Percentiles rank a stretch among this genome's conserved stretches.
Evolutionary conservation across 2,329 filamentous ascomycete genomes (phyloP).

Genomic region (Tolypocladium ovalisporum): DNA sequence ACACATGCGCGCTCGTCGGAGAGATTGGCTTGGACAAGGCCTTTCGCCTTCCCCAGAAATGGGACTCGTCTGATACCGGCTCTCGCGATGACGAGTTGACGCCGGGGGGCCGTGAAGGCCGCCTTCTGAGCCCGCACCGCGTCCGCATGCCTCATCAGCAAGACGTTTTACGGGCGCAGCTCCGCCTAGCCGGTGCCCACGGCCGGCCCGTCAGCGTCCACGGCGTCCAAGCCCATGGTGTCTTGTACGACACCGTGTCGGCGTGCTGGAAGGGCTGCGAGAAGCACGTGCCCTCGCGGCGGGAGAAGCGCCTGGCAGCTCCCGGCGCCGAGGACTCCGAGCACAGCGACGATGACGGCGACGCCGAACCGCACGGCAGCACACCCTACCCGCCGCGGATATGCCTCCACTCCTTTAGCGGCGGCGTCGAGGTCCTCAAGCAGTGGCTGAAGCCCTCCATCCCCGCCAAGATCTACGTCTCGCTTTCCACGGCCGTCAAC

Average conservation of each 20-base stretch:
- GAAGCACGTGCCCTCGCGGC: slow-evolving; percentile 46
- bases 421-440: slow-evolving; percentile 59
- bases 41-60: slow-evolving; percentile 59
- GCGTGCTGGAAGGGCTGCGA: slow-evolving; percentile 63
- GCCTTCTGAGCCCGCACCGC: slow-evolving; percentile 54
- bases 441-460: slow-evolving; percentile 67
- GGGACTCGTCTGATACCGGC: slow-evolving; percentile 25
- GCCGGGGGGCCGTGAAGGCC: slow-evolving; percentile 59
- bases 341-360: slow-evolving; percentile 21
- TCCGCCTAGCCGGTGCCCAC: slow-evolving; percentile 60
- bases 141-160: slow-evolving; percentile 61
- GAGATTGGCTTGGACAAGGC: slow-evolving; percentile 70
- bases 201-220: slow-evolving; percentile 57
- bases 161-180: slow-evolving; percentile 52
- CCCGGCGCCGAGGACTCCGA: slow-evolving; percentile 30
- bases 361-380: slow-evolving; percentile 7
- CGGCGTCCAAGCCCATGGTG: slow-evolving; percentile 66
- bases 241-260: slow-evolving; percentile 54
- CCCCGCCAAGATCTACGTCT: slow-evolving; percentile 73
- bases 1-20: slow-evolving; percentile 58
- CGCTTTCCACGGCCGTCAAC: slow-evolving; percentile 80
- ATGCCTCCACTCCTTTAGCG: slow-evolving; percentile 91
- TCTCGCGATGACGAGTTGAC: slow-evolving; percentile 35
- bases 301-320: slow-evolving; percentile 41
- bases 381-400: slow-evolving; percentile 75